Conservation (phyloP, 2,329 filamentous ascomycete species). For the Drechslerella stenobrocha region DNA sequence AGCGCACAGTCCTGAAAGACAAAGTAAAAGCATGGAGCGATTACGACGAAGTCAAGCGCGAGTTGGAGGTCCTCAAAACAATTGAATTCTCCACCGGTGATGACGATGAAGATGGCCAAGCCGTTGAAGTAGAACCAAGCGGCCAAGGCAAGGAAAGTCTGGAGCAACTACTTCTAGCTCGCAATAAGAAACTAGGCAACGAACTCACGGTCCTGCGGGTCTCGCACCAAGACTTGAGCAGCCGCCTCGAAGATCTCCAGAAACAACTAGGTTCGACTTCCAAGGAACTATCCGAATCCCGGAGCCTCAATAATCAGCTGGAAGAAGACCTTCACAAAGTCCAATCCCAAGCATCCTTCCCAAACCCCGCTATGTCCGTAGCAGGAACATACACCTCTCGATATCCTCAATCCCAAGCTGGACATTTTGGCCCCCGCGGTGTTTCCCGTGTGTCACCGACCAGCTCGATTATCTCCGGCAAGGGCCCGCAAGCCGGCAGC, state of each 20-base stretch:
- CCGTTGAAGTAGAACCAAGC: constrained; percentile 56
- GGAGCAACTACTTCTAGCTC: constrained; percentile 84
- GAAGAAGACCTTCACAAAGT: constrained; percentile 88
- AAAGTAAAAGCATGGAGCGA: constrained; percentile 89
- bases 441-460: constrained; percentile 79
- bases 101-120: constrained; percentile 67
- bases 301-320: constrained; percentile 80
- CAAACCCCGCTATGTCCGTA: constrained; percentile 76
- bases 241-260: constrained; percentile 75
- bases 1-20: constrained; percentile 75
- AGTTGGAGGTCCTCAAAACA: constrained; percentile 93
- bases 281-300: constrained; percentile 80
- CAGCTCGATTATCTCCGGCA: constrained; percentile 97
- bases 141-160: constrained; percentile 67
- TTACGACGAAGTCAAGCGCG: constrained; percentile 94
- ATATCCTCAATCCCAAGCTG: constrained; percentile 67
- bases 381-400: constrained; percentile 86
- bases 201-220: constrained; percentile 87
- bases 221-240: constrained; percentile 88
- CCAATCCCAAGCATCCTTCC: constrained; percentile 80
- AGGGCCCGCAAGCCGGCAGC: constrained; percentile 68
- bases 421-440: constrained; percentile 60
- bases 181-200: constrained; percentile 95
- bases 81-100: constrained; percentile 94
- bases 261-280: constrained; percentile 82